phyloP scores from a whole-genome alignment of 1,139 yeast genomes.

The Scheffersomyces insectosa region DNA sequence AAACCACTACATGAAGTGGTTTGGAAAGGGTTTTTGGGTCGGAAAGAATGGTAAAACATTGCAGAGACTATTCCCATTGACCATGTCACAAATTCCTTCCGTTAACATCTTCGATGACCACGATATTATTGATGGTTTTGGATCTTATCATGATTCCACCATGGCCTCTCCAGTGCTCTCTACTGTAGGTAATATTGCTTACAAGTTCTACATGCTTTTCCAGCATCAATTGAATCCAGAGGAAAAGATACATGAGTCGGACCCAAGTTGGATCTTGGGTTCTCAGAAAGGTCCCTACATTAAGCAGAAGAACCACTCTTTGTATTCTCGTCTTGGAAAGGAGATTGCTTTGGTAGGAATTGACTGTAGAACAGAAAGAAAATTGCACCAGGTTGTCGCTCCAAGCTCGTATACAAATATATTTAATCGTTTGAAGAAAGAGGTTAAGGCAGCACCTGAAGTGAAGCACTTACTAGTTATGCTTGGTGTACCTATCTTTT shows the following conservation, averaged over 20 bases:
- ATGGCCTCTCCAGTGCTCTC: constrained; percentile 70
- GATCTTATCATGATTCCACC: constrained; percentile 75
- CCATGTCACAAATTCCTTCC: constrained; percentile 81
- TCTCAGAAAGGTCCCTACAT: constrained; percentile 63
- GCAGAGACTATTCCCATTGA: constrained; percentile 68
- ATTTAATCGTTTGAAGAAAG: constrained; percentile 61
- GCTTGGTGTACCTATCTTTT: constrained; percentile 93
- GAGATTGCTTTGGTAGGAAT: constrained; percentile 72
- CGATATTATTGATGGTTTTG: constrained; percentile 94
- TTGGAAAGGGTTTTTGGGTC: constrained; percentile 83
- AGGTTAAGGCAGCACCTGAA: constrained; percentile 50
- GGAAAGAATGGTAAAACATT: constrained; percentile 66
- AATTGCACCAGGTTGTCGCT: constrained; percentile 57
- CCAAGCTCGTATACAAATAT: constrained; percentile 56
- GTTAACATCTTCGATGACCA: constrained; percentile 88
- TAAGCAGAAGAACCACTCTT: constrained; percentile 61
- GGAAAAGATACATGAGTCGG: constrained; percentile 41
- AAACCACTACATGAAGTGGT: constrained; percentile 79
- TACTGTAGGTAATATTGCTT: constrained; percentile 76
- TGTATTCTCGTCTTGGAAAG: constrained; percentile 72
- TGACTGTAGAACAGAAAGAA: constrained; percentile 92
- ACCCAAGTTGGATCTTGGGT: constrained; percentile 62
- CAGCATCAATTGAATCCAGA: constrained; percentile 74
- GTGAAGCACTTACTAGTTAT: constrained; percentile 76
- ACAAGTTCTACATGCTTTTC: constrained; percentile 83